A percentile compares a stretch with the other conserved stretches of the same genome.
phyloP scores from a whole-genome alignment of 2,329 filamentous ascomycete species.

The Salinomyces thailandicus region DNA sequence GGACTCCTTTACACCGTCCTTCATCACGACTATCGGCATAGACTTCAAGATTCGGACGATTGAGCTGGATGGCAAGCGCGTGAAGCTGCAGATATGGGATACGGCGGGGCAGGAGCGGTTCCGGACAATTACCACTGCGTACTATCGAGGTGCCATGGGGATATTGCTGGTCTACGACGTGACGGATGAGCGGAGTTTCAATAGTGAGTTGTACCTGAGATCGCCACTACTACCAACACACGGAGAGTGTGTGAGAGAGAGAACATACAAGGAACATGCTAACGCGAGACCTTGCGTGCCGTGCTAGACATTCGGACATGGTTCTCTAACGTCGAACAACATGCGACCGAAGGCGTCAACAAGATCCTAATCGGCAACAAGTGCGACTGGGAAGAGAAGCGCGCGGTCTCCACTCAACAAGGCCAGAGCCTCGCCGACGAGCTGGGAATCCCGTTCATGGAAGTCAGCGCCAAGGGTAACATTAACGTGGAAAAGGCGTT shows the following conservation, averaged over 20 bases:
- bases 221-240: too few species aligned
- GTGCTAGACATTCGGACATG: slow-evolving; percentile 96
- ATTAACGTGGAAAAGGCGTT: slow-evolving; percentile 99
- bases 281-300: not conserved
- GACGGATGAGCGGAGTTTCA: slow-evolving; percentile 89
- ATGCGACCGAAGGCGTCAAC: slow-evolving; percentile 97
- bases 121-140: slow-evolving; percentile 96
- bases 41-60: slow-evolving; percentile 99
- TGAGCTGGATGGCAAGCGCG: slow-evolving; percentile 94
- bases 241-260: too few species aligned
- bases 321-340: slow-evolving; percentile 98
- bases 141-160: slow-evolving; percentile 97
- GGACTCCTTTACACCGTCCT: slow-evolving; percentile 93
- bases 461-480: slow-evolving; percentile 97
- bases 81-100: slow-evolving; percentile 99
- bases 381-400: slow-evolving; percentile 99
- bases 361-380: slow-evolving; percentile 99
- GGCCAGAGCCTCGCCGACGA: slow-evolving; percentile 91
- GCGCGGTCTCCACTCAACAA: slow-evolving; percentile 82
- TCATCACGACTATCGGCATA: slow-evolving; percentile 98
- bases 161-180: slow-evolving; percentile 97
- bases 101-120: slow-evolving; percentile 97
- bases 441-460: slow-evolving; percentile 93
- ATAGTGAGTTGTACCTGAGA: too few species aligned
- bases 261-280: too few species aligned